Evolutionary conservation across 805 yeast genomes (phyloP).

Genomic region (Candida sithepensis): DNA sequence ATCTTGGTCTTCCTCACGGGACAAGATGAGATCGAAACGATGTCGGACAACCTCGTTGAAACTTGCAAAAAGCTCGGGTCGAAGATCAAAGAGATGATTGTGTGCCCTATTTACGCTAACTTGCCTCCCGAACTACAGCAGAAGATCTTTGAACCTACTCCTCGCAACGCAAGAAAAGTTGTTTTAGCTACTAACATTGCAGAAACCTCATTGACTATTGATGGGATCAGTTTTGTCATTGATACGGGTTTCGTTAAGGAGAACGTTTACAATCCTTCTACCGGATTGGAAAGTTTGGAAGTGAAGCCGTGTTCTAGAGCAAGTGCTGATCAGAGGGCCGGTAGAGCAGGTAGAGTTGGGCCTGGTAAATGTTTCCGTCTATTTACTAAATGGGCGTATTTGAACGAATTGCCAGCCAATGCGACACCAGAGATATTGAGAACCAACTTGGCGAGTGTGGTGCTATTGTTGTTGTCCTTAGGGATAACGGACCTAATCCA

Average conservation of each 20-base stretch:
- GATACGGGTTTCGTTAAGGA: conserved; percentile 96
- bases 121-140: conserved; percentile 82
- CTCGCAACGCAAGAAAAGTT: conserved; percentile 72
- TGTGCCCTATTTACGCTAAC: conserved; percentile 89
- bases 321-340: conserved; percentile 94
- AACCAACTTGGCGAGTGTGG: conserved; percentile 73
- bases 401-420: conserved; percentile 69
- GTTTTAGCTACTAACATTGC: conserved; percentile 96
- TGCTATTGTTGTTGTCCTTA: conserved; percentile 71
- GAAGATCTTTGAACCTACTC: conserved; percentile 83
- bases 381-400: conserved; percentile 79
- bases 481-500: conserved; percentile 79
- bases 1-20: conserved; percentile 90
- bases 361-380: conserved; percentile 94
- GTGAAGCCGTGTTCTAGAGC: conserved; percentile 92
- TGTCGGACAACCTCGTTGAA: conserved; percentile 69
- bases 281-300: conserved; percentile 84
- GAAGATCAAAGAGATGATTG: conserved; percentile 55
- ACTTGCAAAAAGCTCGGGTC: conserved; percentile 60
- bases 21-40: conserved; percentile 89
- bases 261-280: conserved; percentile 79
- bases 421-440: conserved; percentile 93
- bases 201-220: conserved; percentile 93
- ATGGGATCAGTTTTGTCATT: conserved; percentile 91
- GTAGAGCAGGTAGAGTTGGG: conserved; percentile 97